Base-by-base conservation (phyloP, 805 yeast genomes). In the Huiozyma sinensis region DNA sequence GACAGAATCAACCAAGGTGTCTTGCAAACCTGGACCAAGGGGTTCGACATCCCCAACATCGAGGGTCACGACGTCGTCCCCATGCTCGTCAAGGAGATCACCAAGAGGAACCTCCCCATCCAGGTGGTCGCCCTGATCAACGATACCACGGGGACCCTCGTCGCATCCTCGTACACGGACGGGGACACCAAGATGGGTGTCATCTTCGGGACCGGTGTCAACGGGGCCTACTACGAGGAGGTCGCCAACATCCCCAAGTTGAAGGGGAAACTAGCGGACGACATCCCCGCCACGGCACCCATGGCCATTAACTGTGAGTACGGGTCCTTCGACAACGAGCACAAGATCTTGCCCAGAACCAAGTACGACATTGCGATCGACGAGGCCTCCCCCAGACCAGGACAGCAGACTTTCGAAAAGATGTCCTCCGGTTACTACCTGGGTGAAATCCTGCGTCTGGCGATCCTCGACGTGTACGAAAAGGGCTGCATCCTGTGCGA, bases 281-380 rank as follows among this genome's bases (percentile, higher is more conserved):
- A 86, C 60, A 75, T 87, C 53, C 60, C 76, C 34, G 65, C 60
- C 6, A 76, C 75, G 41, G 73, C 83, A 37, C 79, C 82, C 50
- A 89, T 90, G 95, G 96, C 96, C 44, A 90, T 90, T 65, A 90
- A 90, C 74, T 88, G 97, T 73, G 98, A 90, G 71, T 90, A 90
- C 70, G 97, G 98, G 59, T 90, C 97, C 6, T 90, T 90, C 63
- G 97, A 90, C 65, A 89, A 87, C 62, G 96, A 87, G 67, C 94
- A 83, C 58, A 47, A 54, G 7, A 76, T 81, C 33, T 74, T 90
- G 55, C 97, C 97, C 61, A 79, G 96, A 69, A 89, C 95, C 53
- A 81, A 81, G 64, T 90, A 79, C 65, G 98, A 90, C 66, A 61
- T 80, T 44, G 72, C 70, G 52, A 81, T 90, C 52, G 97, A 90